Evolutionary conservation across 164 flowering plant species (phyloP), one percentile per base, ranked within the genome.

Genomic region (Sedum album): DNA sequence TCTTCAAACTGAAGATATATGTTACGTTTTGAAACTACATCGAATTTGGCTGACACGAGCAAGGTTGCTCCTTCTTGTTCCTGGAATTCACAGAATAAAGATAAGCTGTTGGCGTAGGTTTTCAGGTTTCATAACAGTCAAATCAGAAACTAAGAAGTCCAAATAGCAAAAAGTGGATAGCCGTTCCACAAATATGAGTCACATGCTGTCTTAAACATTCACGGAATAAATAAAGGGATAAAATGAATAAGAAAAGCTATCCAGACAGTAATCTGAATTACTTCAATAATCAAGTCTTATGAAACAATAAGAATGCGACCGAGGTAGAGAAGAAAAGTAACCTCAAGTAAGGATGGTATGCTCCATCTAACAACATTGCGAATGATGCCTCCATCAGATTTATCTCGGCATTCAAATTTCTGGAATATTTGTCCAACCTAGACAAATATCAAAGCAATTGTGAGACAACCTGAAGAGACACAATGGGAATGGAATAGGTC

Each of bases 341-440:
- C 98, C 97, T 93, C 98, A 67, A 93, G 72, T 60, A 90, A 67
- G 46, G 72, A 70, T 26, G 88, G 87, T 38, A 90, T 76, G 80
- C 98, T 90, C 96, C 98, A 93, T 25, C 75, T 82, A 20, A 93
- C 93, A 55, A 93, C 82, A 81, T 93, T 93, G 17, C 88, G 86
- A 15, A 90, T 82, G 38, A 84, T 49, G 13, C 96, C 98, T 73
- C 83, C 84, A 68, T 78, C 72, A 18, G 80, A 71, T 62, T 73
- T 74, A 69, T 81, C 81, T 68, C 67, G 66, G 67, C 97, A 93
- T 74, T 91, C 96, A 76, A 93, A 93, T 67, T 88, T 91, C 74
- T 93, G 98, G 66, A 74, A 93, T 48, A 93, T 89, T 76, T 91
- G 98, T 25, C 96, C 97, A 61, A 93, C 89, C 97, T 93, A 72